These are phyloP conservation scores for Penicillium sclerotigenum DNA, from an alignment of 2,329 filamentous ascomycete genomes.

Conservation along the genomic window DNA sequence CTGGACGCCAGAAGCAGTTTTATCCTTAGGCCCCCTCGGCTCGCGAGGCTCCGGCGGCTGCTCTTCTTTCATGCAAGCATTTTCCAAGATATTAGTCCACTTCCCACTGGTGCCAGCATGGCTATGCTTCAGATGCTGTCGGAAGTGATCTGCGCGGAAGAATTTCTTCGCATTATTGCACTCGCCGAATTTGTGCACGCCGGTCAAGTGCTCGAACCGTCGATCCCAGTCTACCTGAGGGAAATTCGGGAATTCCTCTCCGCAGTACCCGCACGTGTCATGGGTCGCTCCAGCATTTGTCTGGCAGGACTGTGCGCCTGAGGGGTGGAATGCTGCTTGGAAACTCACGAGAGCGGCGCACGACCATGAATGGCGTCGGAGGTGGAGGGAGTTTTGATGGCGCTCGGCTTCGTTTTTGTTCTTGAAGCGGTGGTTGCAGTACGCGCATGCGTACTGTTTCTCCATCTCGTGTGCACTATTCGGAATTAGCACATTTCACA, in stretches of 20 bases:
- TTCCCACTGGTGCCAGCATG: conserved; percentile 95
- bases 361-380: conserved; percentile 93
- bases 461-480: conserved; percentile 81
- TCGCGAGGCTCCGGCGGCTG: conserved; percentile 32
- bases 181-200: conserved; percentile 93
- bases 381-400: conserved; percentile 91
- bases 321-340: conserved; percentile 82
- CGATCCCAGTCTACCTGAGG: conserved; percentile 83
- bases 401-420: conserved; percentile 98
- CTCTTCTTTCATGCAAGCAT: conserved; percentile 93
- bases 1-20: conserved; percentile 6
- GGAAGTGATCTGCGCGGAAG: conserved; percentile 94
- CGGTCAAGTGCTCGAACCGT: conserved; percentile 80
- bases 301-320: conserved; percentile 49
- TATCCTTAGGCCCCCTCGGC: conserved; percentile 4
- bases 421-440: conserved; percentile 93
- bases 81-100: conserved; percentile 98
- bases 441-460: conserved; percentile 92
- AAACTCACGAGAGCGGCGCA: conserved; percentile 77
- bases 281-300: conserved; percentile 36
- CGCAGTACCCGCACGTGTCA: conserved; percentile 93
- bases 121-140: conserved; percentile 96
- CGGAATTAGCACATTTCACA: neutral
- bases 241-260: conserved; percentile 76
- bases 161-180: conserved; percentile 99